Conservation (phyloP, 2,329 filamentous ascomycete species). For the Trichoderma lentiforme region DNA sequence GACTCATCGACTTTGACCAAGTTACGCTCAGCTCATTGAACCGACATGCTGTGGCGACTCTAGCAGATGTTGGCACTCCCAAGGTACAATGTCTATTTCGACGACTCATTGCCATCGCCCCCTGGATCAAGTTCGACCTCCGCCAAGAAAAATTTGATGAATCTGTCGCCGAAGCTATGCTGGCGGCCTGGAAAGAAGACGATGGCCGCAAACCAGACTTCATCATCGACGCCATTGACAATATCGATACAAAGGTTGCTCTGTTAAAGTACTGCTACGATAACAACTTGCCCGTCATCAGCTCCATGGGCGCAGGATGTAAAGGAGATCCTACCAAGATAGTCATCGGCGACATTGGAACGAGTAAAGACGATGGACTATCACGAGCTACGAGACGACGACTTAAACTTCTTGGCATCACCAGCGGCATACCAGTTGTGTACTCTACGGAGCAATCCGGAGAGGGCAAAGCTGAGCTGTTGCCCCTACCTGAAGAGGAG, state of each 20-base stretch:
- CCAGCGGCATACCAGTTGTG: slow-evolving; percentile 82
- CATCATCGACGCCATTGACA: slow-evolving; percentile 97
- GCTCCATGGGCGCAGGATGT: slow-evolving; percentile 93
- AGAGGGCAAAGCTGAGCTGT: slow-evolving; percentile 83
- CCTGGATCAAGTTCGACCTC: slow-evolving; percentile 89
- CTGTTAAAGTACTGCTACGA: slow-evolving; percentile 84
- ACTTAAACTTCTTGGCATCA: slow-evolving; percentile 74
- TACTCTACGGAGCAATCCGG: slow-evolving; percentile 89
- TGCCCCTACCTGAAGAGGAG: slow-evolving; percentile 85
- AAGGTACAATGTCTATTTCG: slow-evolving; percentile 85
- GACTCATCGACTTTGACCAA: slow-evolving; percentile 95
- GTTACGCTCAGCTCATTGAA: slow-evolving; percentile 93
- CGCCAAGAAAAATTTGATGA: slow-evolving; percentile 78
- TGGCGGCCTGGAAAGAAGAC: slow-evolving; percentile 63
- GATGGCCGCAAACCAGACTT: slow-evolving; percentile 69
- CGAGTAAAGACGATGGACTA: slow-evolving; percentile 82
- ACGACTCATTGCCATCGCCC: slow-evolving; percentile 78
- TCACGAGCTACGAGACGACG: slow-evolving; percentile 79
- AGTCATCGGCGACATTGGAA: slow-evolving; percentile 85
- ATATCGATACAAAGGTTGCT: slow-evolving; percentile 94
- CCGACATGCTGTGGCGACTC: slow-evolving; percentile 89
- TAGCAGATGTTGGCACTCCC: slow-evolving; percentile 87
- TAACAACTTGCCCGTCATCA: slow-evolving; percentile 76
- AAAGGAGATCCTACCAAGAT: slow-evolving; percentile 84
- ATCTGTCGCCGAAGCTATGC: slow-evolving; percentile 59